Base-by-base conservation (phyloP, 441 rosid genomes). In the Adansonia grandidieri region DNA sequence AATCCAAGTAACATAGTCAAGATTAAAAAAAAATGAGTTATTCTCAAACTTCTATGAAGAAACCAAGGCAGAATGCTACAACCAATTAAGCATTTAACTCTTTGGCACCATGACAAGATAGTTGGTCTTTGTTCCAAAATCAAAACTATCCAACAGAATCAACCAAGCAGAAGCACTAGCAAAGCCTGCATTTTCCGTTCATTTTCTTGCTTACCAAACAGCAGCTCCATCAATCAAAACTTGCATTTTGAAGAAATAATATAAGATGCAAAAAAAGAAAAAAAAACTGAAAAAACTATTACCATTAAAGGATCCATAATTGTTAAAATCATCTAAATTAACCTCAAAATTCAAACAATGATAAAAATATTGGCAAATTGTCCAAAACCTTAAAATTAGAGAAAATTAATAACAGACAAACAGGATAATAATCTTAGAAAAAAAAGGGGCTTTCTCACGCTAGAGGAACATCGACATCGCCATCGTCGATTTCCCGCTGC, bases 401-500 rank as follows among this genome's bases (percentile, higher is more conserved):
- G 28, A 62, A 62, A 47, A 45, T 13, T 22, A 24, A 17, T 40
- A 60, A 10, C 6, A 1, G 32, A 28, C 32, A 28, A 51, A 50
- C 17, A 13, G 9, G 45, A 50, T 3, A 40, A 40, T 15, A n/a
- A 28, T n/a, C 32, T 28, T 14, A 40, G 5, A 22, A 22, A 47
- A 47, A 24, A 50, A 28, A 24, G 1, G 32, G 15, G 15, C 51
- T 50, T 47, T 20, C 47, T 86, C 77, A 85, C 64, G 82, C 87
- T n/a, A 75, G 73, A 48, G 89, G 84, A 70, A 86, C 50, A 71
- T 84, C 89, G 67, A 88, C 80, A 4, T 88, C 90, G 0, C 90
- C 90, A 65, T 69, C 86, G n/a, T 37, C 56, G 32, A 88, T 89
- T 63, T 88, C 92, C 73, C 84, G 79, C 81, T 90, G 92, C 80